Evolutionary conservation across 2,329 filamentous ascomycete genomes (phyloP).

Genomic region (Penicillium sp.): DNA sequence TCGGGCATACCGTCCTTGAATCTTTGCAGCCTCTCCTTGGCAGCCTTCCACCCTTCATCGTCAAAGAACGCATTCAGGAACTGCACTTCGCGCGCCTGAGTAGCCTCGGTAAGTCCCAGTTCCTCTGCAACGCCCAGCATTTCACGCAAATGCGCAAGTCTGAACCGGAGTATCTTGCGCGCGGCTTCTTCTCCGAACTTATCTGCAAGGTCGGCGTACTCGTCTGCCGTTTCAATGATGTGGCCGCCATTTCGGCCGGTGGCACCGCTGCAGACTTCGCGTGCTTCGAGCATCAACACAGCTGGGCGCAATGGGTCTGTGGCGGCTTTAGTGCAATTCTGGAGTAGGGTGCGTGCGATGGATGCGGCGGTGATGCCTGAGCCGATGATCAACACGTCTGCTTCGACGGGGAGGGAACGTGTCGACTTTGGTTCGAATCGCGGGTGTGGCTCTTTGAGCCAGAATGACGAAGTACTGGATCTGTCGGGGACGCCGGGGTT

Average conservation of each 20-base stretch:
- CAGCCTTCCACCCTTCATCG: slow-evolving; percentile 20
- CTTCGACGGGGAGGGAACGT: slow-evolving; percentile 18
- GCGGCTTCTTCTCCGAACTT: slow-evolving; percentile 18
- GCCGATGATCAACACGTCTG: slow-evolving; percentile 30
- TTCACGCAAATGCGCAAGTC: slow-evolving; percentile 22
- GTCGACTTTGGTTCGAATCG: slow-evolving; percentile 19
- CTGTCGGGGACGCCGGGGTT: slow-evolving; percentile 25
- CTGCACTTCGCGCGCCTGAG: slow-evolving; percentile 25
- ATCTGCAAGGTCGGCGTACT: slow-evolving; percentile 19
- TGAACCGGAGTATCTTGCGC: slow-evolving; percentile 20
- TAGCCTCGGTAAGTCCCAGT: slow-evolving; percentile 17
- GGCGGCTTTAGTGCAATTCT: slow-evolving; percentile 4
- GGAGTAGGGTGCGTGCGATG: slow-evolving; percentile 23
- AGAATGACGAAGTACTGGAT: slow-evolving; percentile 33
- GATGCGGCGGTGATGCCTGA: slow-evolving; percentile 29
- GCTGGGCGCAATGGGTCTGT: slow-evolving; percentile 5
- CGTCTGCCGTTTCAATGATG: slow-evolving; percentile 27
- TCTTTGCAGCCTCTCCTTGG: slow-evolving; percentile 17
- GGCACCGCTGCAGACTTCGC: slow-evolving; percentile 30
- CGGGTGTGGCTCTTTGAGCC: slow-evolving; percentile 25
- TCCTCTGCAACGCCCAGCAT: slow-evolving; percentile 19
- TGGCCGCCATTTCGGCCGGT: slow-evolving; percentile 35
- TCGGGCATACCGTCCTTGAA: slow-evolving; percentile 27
- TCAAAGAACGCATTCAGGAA: slow-evolving; percentile 29
- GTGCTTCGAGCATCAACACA: slow-evolving; percentile 30